Evolutionary conservation across 306 rosid genomes (phyloP).

Genomic region (Sicyos edulis): DNA sequence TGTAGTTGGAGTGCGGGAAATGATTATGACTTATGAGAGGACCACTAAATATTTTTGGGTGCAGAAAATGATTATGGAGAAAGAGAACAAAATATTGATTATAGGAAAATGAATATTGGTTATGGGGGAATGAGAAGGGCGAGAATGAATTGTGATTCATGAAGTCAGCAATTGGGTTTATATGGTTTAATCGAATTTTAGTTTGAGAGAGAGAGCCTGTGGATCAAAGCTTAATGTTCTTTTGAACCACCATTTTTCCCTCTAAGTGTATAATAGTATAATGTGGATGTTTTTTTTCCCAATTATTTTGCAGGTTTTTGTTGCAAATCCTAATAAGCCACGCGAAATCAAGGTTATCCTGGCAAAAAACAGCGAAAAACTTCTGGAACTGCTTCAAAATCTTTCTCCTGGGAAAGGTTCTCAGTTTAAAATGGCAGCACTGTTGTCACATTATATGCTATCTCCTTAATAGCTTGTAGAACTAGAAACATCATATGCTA

Average conservation of each 20-base stretch:
- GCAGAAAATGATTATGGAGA: too few relatives aligned
- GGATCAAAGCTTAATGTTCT: background rate
- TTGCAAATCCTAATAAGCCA: slow-evolving; percentile 89
- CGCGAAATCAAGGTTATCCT: slow-evolving; percentile 70
- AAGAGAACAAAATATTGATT: too few relatives aligned
- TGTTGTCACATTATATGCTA: background rate
- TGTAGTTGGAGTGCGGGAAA: too few relatives aligned
- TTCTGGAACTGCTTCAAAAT: slow-evolving; percentile 64
- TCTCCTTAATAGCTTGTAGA: background rate
- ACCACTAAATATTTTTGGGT: too few relatives aligned
- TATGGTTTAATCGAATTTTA: background rate
- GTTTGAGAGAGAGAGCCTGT: background rate
- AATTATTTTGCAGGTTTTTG: slow-evolving; percentile 56
- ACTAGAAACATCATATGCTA: background rate
- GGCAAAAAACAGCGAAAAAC: slow-evolving; percentile 66
- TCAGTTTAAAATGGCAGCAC: slow-evolving; percentile 9
- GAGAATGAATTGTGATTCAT: background rate
- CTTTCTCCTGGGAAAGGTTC: slow-evolving; percentile 82
- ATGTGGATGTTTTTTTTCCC: background rate
- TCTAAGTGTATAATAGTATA: background rate
- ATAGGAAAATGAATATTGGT: too few relatives aligned
- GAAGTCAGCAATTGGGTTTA: background rate
- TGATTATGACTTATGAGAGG: too few relatives aligned
- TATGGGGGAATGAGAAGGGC: too few relatives aligned
- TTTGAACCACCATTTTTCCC: background rate